A percentile compares a stretch with the other conserved stretches of the same genome.
phyloP scores from a whole-genome alignment of 176 grass and related monocot genomes.

The Elaeis guineensis region DNA sequence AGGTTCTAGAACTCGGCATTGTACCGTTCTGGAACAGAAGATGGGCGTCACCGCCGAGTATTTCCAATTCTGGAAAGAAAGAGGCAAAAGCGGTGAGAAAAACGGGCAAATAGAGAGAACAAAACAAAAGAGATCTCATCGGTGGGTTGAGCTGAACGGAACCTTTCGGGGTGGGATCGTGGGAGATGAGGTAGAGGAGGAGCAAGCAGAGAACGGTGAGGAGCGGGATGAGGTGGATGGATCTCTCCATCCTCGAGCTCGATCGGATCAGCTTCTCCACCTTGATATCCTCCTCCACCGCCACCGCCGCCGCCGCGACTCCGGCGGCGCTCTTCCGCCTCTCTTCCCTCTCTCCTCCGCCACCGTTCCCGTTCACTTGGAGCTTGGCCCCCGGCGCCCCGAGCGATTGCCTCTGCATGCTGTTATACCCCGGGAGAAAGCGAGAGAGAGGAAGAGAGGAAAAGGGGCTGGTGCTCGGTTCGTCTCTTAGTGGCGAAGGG shows the following conservation, averaged over 20 bases:
- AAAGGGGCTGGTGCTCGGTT: neutral
- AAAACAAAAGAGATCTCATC: neutral
- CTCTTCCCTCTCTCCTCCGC: neutral
- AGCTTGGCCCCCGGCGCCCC: slow-evolving; percentile 37
- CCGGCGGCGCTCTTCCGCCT: neutral
- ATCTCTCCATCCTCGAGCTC: slow-evolving; percentile 17
- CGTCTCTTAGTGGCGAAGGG: too few species aligned
- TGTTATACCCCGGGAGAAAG: neutral
- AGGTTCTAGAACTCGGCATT: neutral
- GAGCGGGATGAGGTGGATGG: slow-evolving; percentile 60
- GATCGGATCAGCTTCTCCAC: slow-evolving; percentile 18
- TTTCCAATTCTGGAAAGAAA: slow-evolving; percentile 9
- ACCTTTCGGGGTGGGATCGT: slow-evolving; percentile 38
- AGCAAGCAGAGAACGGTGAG: slow-evolving; percentile 57
- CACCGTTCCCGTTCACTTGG: slow-evolving; percentile 5
- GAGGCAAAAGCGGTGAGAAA: neutral
- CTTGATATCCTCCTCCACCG: slow-evolving; percentile 14
- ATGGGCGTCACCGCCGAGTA: neutral
- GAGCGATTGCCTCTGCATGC: slow-evolving; percentile 78
- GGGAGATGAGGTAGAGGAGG: slow-evolving; percentile 56
- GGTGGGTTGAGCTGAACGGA: neutral
- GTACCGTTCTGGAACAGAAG: neutral
- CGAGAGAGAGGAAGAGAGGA: slow-evolving; percentile 6
- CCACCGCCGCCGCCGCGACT: neutral
- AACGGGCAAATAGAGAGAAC: too few species aligned